phyloP scores from a whole-genome alignment of 345 rosid species.

The Citrus trifoliata region DNA sequence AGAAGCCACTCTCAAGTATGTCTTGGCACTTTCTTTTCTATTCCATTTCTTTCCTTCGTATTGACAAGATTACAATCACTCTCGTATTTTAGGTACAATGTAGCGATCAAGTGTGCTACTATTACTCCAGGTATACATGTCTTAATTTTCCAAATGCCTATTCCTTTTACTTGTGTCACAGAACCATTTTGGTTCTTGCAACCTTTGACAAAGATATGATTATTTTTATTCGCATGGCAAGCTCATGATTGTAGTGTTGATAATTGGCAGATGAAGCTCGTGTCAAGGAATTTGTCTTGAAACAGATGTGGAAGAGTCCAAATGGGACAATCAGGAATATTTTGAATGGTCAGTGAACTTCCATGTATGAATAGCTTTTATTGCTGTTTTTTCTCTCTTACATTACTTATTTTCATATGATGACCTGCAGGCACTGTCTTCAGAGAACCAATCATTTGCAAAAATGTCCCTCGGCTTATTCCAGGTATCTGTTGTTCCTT shows the following conservation, averaged over 20 bases:
- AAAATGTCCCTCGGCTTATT: constrained; percentile 79
- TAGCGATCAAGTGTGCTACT: constrained; percentile 97
- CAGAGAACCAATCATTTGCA: constrained; percentile 96
- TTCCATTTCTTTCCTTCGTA: background rate
- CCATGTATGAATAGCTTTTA: background rate
- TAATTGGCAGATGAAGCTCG: constrained; percentile 81
- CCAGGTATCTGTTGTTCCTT: constrained; percentile 47
- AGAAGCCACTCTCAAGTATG: constrained; percentile 71
- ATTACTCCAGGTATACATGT: constrained; percentile 86
- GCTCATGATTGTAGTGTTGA: constrained; percentile 4
- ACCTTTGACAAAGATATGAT: background rate
- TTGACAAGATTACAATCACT: background rate
- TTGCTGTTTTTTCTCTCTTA: constrained; percentile 10
- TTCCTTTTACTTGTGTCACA: background rate
- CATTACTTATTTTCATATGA: background rate
- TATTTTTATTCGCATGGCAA: background rate
- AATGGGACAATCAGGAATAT: constrained; percentile 97
- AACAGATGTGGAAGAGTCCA: constrained; percentile 98
- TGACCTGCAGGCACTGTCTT: constrained; percentile 82
- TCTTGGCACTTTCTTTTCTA: background rate
- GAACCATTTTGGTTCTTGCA: background rate
- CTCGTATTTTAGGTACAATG: constrained; percentile 69
- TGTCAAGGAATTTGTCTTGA: constrained; percentile 77
- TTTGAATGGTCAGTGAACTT: constrained; percentile 64
- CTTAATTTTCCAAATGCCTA: background rate